Base-by-base conservation (phyloP, 106 monocot genomes). In the Acorus gramineus region DNA sequence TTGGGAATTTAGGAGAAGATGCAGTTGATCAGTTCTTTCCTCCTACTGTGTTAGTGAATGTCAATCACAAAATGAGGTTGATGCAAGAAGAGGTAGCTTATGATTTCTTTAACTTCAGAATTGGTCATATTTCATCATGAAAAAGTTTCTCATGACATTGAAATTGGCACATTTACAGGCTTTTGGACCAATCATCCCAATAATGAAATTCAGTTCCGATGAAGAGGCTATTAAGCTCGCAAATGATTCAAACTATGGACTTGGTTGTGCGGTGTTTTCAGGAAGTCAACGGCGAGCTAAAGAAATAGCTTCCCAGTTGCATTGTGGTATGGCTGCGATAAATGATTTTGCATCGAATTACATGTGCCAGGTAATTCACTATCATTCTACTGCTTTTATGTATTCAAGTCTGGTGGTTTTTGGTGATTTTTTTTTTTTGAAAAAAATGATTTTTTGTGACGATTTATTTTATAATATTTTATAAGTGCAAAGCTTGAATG, bases 231-330 rank as follows among this genome's bases (percentile, higher is more conserved):
- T 98, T 60, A 73, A 73, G 57, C 85, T 99, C 65, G 98, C 98
- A 59, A 99, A 99, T 72, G 98, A 99, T 70, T 99, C 98, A 8
- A 76, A 84, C 6, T 99, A 89, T 74, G 98, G 92, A 48, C 98
- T 99, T 62, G 92, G 98, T 11, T 99, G 98, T 78, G 92, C 98
- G 57, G 98, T 99, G 14, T 99, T 99, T 69, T 99, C 98, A 81
- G 86, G 92, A 12, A 92, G 64, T 64, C 76, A 84, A 68, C 85
- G 80, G 69, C 88, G 92, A 73, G 85, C 98, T 12, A 84, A 78
- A 56, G 62, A 69, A 49, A 99, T 99, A 82, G 92, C 92, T 53
- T 92, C 98, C 52, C 92, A 89, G 60, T 42, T 99, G 53, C 92
- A 86, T 14, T 92, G 92, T 78, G 98, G 92, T 53, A 75, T 99